These are phyloP conservation scores for Austroboletus niveus DNA, from an alignment of 1,284 basidiomycete species.

Conservation along the genomic window DNA sequence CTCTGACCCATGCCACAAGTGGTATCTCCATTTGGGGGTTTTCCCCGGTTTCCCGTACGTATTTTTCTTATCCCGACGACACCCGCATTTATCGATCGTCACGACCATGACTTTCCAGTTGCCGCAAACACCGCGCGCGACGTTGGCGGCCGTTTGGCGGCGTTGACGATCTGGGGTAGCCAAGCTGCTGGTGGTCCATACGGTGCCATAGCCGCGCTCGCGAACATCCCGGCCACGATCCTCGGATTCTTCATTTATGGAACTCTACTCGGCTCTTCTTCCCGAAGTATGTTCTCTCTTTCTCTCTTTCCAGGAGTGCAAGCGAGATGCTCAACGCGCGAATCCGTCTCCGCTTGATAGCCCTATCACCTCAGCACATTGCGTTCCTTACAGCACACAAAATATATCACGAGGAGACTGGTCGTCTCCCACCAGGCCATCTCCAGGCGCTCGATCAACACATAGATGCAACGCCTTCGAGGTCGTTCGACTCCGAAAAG, in stretches of 20 bases:
- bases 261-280: slow-evolving; percentile 40
- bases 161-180: slow-evolving; percentile 56
- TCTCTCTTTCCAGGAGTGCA: slow-evolving; percentile 3
- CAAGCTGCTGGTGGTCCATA: slow-evolving; percentile 55
- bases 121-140: slow-evolving; percentile 68
- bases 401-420: slow-evolving; percentile 28
- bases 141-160: slow-evolving; percentile 58
- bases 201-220: slow-evolving; percentile 61
- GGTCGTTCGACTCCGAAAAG: slow-evolving; percentile 17
- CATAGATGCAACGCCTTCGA: slow-evolving; percentile 1
- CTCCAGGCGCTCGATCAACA: slow-evolving; percentile 15
- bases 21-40: slow-evolving; percentile 60
- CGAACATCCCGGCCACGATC: slow-evolving; percentile 62
- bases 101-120: slow-evolving; percentile 36
- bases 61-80: neutral
- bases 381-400: slow-evolving; percentile 21
- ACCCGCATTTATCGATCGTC: neutral
- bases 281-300: slow-evolving; percentile 24
- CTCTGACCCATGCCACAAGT: slow-evolving; percentile 32
- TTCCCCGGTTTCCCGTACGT: slow-evolving; percentile 46
- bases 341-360: slow-evolving; percentile 9
- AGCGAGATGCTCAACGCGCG: slow-evolving; percentile 12
- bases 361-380: slow-evolving; percentile 25
- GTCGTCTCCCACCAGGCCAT: slow-evolving; percentile 20
- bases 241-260: slow-evolving; percentile 53